phyloP scores from a whole-genome alignment of 1,139 yeast genomes.

The Geotrichum restrictum region DNA sequence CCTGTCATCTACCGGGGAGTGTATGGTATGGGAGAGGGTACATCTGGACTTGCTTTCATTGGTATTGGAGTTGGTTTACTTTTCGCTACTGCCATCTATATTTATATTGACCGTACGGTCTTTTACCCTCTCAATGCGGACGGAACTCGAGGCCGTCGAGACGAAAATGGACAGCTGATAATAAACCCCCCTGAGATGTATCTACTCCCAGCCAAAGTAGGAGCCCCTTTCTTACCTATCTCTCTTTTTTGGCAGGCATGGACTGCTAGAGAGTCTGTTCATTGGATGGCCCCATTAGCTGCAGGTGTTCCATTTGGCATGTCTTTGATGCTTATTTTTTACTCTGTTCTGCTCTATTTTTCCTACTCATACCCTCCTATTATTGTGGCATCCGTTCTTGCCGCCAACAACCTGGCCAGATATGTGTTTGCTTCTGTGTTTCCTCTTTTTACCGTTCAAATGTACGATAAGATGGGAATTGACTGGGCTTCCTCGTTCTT shows the following conservation, averaged over 20 bases:
- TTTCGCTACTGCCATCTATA: conserved; percentile 18
- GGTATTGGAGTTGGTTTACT: conserved; percentile 35
- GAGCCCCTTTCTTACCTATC: conserved; percentile 62
- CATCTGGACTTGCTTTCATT: conserved; percentile 17
- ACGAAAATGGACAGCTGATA: conserved; percentile 16
- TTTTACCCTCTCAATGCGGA: conserved; percentile 20
- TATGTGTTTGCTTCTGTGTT: conserved; percentile 69
- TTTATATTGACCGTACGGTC: conserved; percentile 41
- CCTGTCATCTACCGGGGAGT: conserved; percentile 27
- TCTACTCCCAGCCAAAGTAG: conserved; percentile 38
- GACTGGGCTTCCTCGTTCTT: conserved; percentile 63
- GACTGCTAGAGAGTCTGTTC: conserved; percentile 59
- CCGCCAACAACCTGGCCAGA: conserved; percentile 71
- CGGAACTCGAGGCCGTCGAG: conserved; percentile 19
- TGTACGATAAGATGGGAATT: conserved; percentile 54
- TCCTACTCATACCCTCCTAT: conserved; percentile 68
- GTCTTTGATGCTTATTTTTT: conserved; percentile 65
- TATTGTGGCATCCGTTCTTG: conserved; percentile 69
- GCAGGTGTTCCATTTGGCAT: conserved; percentile 78
- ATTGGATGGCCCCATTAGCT: conserved; percentile 74
- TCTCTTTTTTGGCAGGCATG: conserved; percentile 80
- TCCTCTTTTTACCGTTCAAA: conserved; percentile 65
- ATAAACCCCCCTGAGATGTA: conserved; percentile 20
- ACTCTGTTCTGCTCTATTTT: conserved; percentile 65
- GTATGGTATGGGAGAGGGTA: conserved; percentile 12